Conservation (phyloP, 2,329 filamentous ascomycete genomes). For the Neonectria faginata region DNA sequence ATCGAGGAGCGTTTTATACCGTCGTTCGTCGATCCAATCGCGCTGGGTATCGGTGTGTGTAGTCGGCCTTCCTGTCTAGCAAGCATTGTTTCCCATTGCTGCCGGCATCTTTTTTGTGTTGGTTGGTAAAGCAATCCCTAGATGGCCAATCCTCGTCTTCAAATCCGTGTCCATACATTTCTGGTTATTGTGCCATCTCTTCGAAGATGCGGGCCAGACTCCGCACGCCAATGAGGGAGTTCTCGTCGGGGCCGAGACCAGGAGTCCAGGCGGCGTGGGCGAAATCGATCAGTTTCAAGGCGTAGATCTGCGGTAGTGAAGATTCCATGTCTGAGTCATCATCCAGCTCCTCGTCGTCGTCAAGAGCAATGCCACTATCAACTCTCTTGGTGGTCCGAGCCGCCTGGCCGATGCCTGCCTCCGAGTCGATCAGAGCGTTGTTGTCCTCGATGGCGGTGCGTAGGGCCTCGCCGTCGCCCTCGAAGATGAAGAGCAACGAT, state of each 20-base stretch:
- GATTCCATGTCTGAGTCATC: conserved; percentile 64
- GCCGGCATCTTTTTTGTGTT: conserved; percentile 19
- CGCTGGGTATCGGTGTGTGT: conserved; percentile 45
- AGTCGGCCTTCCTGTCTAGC: conserved; percentile 38
- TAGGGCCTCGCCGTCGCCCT: conserved; percentile 70
- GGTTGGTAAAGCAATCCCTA: conserved; percentile 19
- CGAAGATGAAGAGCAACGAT: conserved; percentile 72
- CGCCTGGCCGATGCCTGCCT: conserved; percentile 58
- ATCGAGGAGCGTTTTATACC: conserved; percentile 41
- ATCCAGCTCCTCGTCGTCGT: conserved; percentile 56
- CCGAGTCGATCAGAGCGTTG: conserved; percentile 60
- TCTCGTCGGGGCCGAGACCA: conserved; percentile 87
- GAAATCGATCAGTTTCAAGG: conserved; percentile 94
- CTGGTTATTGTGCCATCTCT: conserved; percentile 62
- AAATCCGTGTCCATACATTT: conserved; percentile 25
- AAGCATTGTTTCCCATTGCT: conserved; percentile 31
- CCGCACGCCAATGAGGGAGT: conserved; percentile 78
- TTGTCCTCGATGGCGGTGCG: conserved; percentile 66
- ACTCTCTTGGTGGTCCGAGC: conserved; percentile 58
- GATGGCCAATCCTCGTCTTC: conserved; percentile 36
- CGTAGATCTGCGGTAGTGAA: conserved; percentile 73
- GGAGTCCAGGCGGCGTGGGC: conserved; percentile 89
- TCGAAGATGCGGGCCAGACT: conserved; percentile 79
- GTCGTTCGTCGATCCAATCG: conserved; percentile 38
- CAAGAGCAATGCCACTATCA: conserved; percentile 67